phyloP scores from a whole-genome alignment of 108 stramenopile genomes.

The Skeletonema marinoi region DNA sequence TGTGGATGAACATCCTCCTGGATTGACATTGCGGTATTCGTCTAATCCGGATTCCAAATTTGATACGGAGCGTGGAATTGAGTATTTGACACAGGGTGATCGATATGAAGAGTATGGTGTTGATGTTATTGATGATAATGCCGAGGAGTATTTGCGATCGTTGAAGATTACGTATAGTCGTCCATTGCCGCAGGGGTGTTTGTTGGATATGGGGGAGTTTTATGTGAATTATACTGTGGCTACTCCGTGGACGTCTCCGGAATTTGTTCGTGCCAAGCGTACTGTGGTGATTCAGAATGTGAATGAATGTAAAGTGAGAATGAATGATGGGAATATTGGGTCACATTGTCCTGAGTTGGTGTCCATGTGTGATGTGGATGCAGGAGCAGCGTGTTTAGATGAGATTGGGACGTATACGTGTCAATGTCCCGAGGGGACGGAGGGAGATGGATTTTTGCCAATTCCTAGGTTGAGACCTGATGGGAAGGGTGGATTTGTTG shows the following conservation, averaged over 20 bases:
- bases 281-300: conserved; percentile 90
- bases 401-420: conserved; percentile 88
- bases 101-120: conserved; percentile 87
- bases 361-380: conserved; percentile 79
- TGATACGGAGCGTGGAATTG: conserved; percentile 52
- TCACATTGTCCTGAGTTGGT: conserved; percentile 68
- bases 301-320: conserved; percentile 75
- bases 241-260: conserved; percentile 85
- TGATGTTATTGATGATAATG: conserved; percentile 87
- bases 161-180: conserved; percentile 85
- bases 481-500: conserved; percentile 34
- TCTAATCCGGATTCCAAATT: neutral
- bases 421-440: conserved; percentile 79
- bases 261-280: conserved; percentile 64
- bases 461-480: conserved; percentile 36
- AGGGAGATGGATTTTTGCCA: conserved; percentile 85
- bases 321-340: conserved; percentile 46
- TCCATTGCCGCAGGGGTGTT: conserved; percentile 83
- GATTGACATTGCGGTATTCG: conserved; percentile 56
- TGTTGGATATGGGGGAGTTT: conserved; percentile 83
- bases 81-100: conserved; percentile 81
- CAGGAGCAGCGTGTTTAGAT: conserved; percentile 83
- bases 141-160: conserved; percentile 82
- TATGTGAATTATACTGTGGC: conserved; percentile 93
- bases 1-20: conserved; percentile 85